Evolutionary conservation across 2,329 filamentous ascomycete genomes (phyloP).

Genomic region (Ceratocystis colombiana): DNA sequence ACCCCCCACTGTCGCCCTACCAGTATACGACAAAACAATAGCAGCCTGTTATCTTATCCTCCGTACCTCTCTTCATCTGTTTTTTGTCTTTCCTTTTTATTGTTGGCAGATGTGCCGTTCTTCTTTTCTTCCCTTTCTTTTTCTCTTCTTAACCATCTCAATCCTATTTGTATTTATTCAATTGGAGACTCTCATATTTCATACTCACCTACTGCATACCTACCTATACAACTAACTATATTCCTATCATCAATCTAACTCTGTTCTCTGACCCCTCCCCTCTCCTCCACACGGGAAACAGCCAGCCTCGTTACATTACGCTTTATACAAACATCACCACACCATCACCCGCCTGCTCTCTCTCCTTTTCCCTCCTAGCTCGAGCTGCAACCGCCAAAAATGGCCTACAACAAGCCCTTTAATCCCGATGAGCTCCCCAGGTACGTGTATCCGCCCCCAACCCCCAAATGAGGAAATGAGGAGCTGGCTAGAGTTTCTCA

Average conservation of each 20-base stretch:
- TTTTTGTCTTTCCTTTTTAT: too few relatives aligned
- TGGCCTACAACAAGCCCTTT: conserved; percentile 91
- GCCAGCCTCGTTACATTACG: conserved; percentile 6
- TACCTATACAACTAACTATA: not conserved
- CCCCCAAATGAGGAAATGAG: not conserved
- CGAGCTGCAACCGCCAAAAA: conserved; percentile 33
- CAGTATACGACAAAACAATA: not conserved
- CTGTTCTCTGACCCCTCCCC: not conserved
- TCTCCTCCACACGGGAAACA: not conserved
- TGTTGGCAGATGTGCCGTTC: not conserved
- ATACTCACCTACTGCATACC: not conserved
- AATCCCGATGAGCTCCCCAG: conserved; percentile 92
- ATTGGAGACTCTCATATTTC: not conserved
- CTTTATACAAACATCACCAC: not conserved
- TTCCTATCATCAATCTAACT: not conserved
- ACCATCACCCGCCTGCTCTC: not conserved
- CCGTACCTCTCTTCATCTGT: not conserved
- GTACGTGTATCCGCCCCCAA: conserved; percentile 42
- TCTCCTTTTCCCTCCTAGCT: not conserved
- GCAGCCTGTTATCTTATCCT: not conserved
- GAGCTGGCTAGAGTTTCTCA: not conserved
- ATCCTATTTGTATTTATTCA: conserved; percentile 1
- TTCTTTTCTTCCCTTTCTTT: conserved; percentile 2
- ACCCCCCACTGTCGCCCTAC: too few relatives aligned
- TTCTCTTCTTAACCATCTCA: not conserved